phyloP scores from a whole-genome alignment of 805 yeast species.

The Yamadazyma kitorensis region DNA sequence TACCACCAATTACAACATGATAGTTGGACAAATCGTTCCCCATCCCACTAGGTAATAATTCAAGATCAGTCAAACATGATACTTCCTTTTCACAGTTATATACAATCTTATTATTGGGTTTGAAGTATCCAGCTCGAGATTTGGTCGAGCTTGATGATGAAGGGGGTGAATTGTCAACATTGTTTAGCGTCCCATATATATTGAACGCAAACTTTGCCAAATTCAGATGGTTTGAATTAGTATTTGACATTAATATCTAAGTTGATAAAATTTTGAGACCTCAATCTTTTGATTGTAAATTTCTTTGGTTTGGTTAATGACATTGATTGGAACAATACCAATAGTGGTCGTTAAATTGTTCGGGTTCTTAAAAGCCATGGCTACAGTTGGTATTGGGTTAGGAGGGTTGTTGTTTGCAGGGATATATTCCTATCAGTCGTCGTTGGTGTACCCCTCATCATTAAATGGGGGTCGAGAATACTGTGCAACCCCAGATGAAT shows the following conservation, averaged over 20 bases:
- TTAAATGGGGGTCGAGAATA: constrained; percentile 68
- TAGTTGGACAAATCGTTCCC: constrained; percentile 12
- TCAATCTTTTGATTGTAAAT: not conserved
- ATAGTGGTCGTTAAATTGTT: not conserved
- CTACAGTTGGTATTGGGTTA: constrained; percentile 42
- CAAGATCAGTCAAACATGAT: constrained; percentile 21
- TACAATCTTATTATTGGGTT: constrained; percentile 13
- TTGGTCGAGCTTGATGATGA: constrained; percentile 14
- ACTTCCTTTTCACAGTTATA: constrained; percentile 28
- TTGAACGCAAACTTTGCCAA: constrained; percentile 58
- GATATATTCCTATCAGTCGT: constrained; percentile 59
- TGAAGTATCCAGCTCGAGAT: constrained; percentile 4
- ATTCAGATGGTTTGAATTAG: constrained; percentile 8
- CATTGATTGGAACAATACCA: not conserved
- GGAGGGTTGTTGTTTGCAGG: constrained; percentile 47
- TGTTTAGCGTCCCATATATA: constrained; percentile 45
- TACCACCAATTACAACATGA: constrained; percentile 42
- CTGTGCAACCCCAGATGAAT: constrained; percentile 77
- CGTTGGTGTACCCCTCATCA: constrained; percentile 78
- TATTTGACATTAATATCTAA: not conserved
- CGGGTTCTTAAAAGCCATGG: constrained; percentile 21
- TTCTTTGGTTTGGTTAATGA: not conserved
- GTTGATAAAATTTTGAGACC: not conserved
- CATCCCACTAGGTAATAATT: constrained; percentile 5
- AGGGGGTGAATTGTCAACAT: constrained; percentile 13